Base-by-base conservation (phyloP, 768 basidiomycete genomes). In the Lactarius trivialis region DNA sequence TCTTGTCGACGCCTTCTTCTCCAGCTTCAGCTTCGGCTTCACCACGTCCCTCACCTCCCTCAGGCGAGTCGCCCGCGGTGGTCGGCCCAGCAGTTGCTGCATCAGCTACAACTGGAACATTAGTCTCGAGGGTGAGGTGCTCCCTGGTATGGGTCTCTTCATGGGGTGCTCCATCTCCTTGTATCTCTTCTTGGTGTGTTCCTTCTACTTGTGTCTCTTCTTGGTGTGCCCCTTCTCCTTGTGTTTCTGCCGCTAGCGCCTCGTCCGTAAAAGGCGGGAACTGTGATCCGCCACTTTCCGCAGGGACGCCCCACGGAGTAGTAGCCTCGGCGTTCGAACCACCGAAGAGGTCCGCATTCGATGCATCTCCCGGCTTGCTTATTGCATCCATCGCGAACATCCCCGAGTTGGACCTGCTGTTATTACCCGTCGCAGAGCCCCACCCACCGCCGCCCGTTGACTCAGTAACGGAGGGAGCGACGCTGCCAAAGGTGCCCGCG, bases 371-470 rank as follows among this genome's bases (percentile, higher is more conserved):
- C 33, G 58, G 43, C 12, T 24, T 50, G 45, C 12, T 37, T 5
- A 48, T 21, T 1, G 39, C 12, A 17, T 34, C 3, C 30, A 26
- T 4, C 54, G 36, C 55, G 55, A 11, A 19, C 56, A 52, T 55
- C 26, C 5, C 24, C 2, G 60, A 21, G 43, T 34, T 43, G 19
- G 64, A 37, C 48, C 55, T n/a, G n/a, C 52, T 48, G 36, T 58
- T 41, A 59, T 65, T 58, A 26, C 64, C 64, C 9, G 64, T 63
- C 12, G 64, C 56, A 7, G 61, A 51, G 11, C 63, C 63, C 63
- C 63, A 64, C 9, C 63, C 63, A 33, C 14, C 30, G 6, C 53
- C 52, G 2, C 58, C 58, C 12, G 54, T 24, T 24, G 62, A 63
- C 24, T 33, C 58, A 3, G 62, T 7, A 41, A 55, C 36, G 7